Percentiles rank a stretch among this genome's conserved stretches.
Evolutionary conservation across 225 moss, liverwort and hornwort genomes (phyloP).

Genomic region (Anthoceros angustus): DNA sequence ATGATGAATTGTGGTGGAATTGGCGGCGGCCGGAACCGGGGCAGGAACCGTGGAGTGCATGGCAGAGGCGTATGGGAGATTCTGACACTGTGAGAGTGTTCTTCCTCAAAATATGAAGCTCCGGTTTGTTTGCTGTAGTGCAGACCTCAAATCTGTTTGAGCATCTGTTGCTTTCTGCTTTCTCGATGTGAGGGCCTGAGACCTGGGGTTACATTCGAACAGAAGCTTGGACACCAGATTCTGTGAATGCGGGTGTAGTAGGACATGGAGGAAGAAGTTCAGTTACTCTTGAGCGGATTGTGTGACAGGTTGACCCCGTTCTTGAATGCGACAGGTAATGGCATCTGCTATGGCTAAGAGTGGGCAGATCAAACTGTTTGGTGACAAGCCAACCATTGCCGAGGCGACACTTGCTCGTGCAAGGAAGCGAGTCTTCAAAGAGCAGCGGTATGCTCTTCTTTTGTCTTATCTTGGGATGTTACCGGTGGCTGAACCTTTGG

Average conservation of each 20-base stretch:
- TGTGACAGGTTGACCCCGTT: not conserved
- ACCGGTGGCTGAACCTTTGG: not conserved
- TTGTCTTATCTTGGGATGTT: not conserved
- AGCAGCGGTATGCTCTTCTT: constrained; percentile 38
- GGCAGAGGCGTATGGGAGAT: constrained; percentile 88
- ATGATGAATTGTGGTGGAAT: constrained; percentile 91
- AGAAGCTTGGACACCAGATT: too few relatives aligned
- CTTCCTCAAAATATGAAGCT: not conserved
- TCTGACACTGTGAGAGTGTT: constrained; percentile 50
- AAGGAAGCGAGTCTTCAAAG: constrained; percentile 71
- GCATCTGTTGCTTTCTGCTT: not conserved
- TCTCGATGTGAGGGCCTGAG: too few relatives aligned
- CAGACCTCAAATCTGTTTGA: not conserved
- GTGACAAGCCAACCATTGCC: constrained; percentile 73
- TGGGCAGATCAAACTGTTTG: constrained; percentile 81
- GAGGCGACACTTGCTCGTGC: constrained; percentile 97
- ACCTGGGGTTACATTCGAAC: too few relatives aligned
- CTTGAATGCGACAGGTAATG: constrained; percentile 50
- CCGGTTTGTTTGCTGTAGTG: not conserved
- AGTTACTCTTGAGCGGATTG: not conserved
- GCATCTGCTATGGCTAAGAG: constrained; percentile 84
- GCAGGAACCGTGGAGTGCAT: constrained; percentile 81
- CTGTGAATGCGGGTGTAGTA: too few relatives aligned
- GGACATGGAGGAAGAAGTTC: not conserved
- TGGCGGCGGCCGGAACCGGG: constrained; percentile 64